Base-by-base conservation (phyloP, 108 stramenopile genomes). In the Nitzschia putrida region DNA sequence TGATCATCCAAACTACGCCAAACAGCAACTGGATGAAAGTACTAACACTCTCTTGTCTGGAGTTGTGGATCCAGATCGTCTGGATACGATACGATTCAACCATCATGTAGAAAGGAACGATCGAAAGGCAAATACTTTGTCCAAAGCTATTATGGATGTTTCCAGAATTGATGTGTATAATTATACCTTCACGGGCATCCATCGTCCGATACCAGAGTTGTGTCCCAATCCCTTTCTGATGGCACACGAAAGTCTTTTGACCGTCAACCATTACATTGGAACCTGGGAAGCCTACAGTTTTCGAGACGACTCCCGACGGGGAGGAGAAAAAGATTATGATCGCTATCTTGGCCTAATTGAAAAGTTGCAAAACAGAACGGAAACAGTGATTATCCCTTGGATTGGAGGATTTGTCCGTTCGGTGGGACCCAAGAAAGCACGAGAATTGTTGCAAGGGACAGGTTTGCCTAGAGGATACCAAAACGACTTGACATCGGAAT, bases 251-350 rank as follows among this genome's bases (percentile, higher is more conserved):
- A 55, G 52, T 20, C 61, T 51, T 25, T 64, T 72, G 22, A 26
- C 12, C 22, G 63, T 72, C 8, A 61, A 72, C 54, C 77, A 78
- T 34, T 78, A 78, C 43, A 39, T 72, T 43, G 71, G 77, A 2
- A 72, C 50, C 41, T 37, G 43, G 50, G 40, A 78, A 38, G 53
- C 47, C 6, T 78, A 44, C 20, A 11, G 44, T 9, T 64, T 63
- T 40, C 60, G 76, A 13, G 54, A 61, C 12, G 76, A 76, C 47
- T 61, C 68, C 25, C 57, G 76, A 13, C 61, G 61, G 2, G 76
- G 76, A 14, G 66, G 57, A 3, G 16, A 53, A 2, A 34, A 34
- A 34, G 1, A 34, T 34, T 52, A 26, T n/a, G n/a, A n/a, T n/a
- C n/a, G n/a, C n/a, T n/a, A n/a, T n/a, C n/a, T n/a, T n/a, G 55